phyloP scores from a whole-genome alignment of 1,139 yeast genomes.

The Scheffersomyces stambukii region DNA sequence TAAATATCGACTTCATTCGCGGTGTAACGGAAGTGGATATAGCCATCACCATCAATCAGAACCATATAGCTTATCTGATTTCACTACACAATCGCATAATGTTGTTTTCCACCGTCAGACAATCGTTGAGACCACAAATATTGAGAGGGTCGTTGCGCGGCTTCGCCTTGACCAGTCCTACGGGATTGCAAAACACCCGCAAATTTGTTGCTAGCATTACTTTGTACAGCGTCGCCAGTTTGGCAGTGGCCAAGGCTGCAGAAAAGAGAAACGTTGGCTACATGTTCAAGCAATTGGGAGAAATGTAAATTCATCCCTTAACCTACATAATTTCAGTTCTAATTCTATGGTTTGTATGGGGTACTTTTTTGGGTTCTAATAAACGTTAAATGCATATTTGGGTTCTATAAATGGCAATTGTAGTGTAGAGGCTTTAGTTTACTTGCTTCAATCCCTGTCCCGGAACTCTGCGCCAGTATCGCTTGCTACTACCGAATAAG shows the following conservation, averaged over 20 bases:
- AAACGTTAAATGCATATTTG: not conserved
- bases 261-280: slow-evolving; percentile 9
- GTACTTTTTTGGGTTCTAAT: not conserved
- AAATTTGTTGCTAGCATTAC: slow-evolving; percentile 10
- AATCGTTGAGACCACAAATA: slow-evolving; percentile 1
- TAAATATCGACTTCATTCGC: too few species aligned
- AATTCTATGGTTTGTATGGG: not conserved
- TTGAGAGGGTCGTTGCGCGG: slow-evolving; percentile 4
- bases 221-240: slow-evolving; percentile 9
- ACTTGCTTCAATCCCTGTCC: slow-evolving; percentile 34
- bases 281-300: slow-evolving; percentile 10
- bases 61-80: too few species aligned
- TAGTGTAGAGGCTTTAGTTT: slow-evolving; percentile 1
- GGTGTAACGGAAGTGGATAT: too few species aligned
- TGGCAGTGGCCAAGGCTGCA: slow-evolving; percentile 9
- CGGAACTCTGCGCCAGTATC: slow-evolving; percentile 42
- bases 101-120: slow-evolving; percentile 3
- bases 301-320: not conserved
- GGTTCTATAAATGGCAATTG: not conserved
- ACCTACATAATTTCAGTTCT: not conserved
- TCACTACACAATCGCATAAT: not conserved
- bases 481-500: slow-evolving; percentile 31
- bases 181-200: slow-evolving; percentile 3
- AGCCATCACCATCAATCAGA: too few species aligned
- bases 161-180: slow-evolving; percentile 5